Percentiles rank a stretch among this genome's conserved stretches.
Conservation (phyloP, 495 filamentous ascomycete genomes). For the Penicillium verhagenii region DNA sequence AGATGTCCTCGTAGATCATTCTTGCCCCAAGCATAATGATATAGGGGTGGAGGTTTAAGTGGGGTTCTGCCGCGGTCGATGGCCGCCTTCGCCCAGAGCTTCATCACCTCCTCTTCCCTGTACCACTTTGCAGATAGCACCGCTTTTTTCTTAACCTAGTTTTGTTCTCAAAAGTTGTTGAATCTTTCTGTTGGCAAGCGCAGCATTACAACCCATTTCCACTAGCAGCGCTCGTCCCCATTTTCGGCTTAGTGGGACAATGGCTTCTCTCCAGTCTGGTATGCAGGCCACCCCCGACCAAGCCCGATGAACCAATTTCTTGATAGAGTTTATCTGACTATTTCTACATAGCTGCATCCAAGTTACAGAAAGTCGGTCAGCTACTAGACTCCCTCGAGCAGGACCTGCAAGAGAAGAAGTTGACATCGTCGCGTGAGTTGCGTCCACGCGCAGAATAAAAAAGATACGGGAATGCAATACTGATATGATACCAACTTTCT, state of each 20-base stretch:
- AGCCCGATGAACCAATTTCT: background rate
- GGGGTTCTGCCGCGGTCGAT: background rate
- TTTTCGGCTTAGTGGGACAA: background rate
- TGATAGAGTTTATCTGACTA: background rate
- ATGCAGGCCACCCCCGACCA: constrained; percentile 19
- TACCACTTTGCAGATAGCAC: background rate
- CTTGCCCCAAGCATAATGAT: background rate
- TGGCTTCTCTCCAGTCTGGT: constrained; percentile 32
- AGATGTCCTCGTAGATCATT: background rate
- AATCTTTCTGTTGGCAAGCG: background rate
- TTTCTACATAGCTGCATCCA: constrained; percentile 51
- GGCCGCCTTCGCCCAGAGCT: background rate
- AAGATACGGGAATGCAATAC: background rate
- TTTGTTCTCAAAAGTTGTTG: too few species aligned
- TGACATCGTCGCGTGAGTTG: constrained; percentile 57
- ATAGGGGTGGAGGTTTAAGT: background rate
- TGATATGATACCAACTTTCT: background rate
- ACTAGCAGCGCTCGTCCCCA: background rate
- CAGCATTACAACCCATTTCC: background rate
- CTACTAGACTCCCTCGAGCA: constrained; percentile 57
- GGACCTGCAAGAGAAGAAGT: constrained; percentile 54
- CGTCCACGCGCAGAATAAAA: too few species aligned
- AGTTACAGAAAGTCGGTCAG: constrained; percentile 59
- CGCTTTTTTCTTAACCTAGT: background rate
- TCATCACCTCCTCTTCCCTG: background rate